Evolutionary conservation across 2,329 filamentous ascomycete species (phyloP), one percentile per base, ranked within the genome.

Genomic region (Atkinsonella hypoxylon): DNA sequence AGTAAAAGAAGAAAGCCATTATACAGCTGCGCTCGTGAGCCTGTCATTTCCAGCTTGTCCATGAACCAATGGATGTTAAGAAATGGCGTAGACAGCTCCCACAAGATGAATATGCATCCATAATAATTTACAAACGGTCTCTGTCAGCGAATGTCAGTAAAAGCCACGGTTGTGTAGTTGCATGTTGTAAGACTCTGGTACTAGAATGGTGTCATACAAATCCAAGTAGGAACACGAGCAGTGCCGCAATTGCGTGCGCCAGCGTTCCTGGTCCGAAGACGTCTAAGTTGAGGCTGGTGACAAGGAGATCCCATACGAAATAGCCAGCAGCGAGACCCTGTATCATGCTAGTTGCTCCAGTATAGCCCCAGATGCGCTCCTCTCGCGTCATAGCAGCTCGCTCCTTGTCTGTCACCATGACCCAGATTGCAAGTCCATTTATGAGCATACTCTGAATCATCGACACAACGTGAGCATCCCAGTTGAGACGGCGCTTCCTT

Each of bases 51-150:
- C 53, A 91, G 72, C 71, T 94, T 94, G 69, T 94, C 88, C 68
- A 86, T 87, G 72, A 93, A 93, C 88, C 88, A 94, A 72, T 94
- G 88, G 63, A 91, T 78, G 64, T 94, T 94, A 52, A 93, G 76
- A 67, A 93, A 90, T 8, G 87, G 87, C 4, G 84, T 86, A 26
- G 86, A 90, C 39, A 94, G 78, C 67, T 94, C 88, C 78, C 89
- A 94, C 52, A 93, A 82, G 60, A 94, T 87, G 67, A 94, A 94
- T 53, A 81, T 80, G 51, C 78, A 77, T 51, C 79, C 85, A 67
- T 93, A 94, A 71, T 83, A 90, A 71, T 91, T 90, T 56, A 90
- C 76, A 61, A 91, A 90, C 2, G 88, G 88, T 53, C 86, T 77
- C 87, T 93, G 62, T 31, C 4, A 15, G 30, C 51, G 36, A 36